Percentiles rank a stretch among this genome's conserved stretches.
Conservation (phyloP, 2,329 filamentous ascomycete genomes). For the Magnaporthiopsis rhizophila region DNA sequence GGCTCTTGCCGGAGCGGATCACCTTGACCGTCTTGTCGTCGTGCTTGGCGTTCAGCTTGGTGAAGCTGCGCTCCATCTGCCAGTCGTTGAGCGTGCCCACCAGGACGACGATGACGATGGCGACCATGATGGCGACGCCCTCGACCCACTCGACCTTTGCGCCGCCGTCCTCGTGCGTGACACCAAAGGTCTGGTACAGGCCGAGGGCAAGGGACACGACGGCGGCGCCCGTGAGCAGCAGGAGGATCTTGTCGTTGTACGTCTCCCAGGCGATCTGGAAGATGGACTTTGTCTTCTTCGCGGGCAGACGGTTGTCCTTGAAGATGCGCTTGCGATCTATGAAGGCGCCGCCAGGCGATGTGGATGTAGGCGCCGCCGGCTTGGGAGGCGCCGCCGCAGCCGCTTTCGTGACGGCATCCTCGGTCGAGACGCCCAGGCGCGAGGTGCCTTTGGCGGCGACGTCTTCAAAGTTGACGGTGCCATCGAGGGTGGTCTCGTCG, state of each 20-base stretch:
- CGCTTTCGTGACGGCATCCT: slow-evolving; percentile 13
- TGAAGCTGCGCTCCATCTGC: slow-evolving; percentile 25
- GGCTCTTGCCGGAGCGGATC: slow-evolving; percentile 54
- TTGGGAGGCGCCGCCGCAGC: background rate
- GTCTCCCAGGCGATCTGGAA: slow-evolving; percentile 53
- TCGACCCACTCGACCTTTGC: slow-evolving; percentile 58
- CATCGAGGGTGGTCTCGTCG: slow-evolving; percentile 58
- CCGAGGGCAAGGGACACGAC: slow-evolving; percentile 61
- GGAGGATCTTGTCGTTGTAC: slow-evolving; percentile 67
- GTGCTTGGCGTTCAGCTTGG: slow-evolving; percentile 30
- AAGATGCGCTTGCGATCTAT: slow-evolving; percentile 7
- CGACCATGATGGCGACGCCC: slow-evolving; percentile 70
- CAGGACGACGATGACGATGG: slow-evolving; percentile 52
- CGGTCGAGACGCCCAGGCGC: slow-evolving; percentile 19
- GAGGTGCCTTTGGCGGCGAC: slow-evolving; percentile 33
- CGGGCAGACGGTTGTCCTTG: slow-evolving; percentile 5
- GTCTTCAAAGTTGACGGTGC: slow-evolving; percentile 61
- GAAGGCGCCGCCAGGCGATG: background rate
- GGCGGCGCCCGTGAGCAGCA: slow-evolving; percentile 60
- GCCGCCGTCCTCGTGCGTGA: slow-evolving; percentile 29
- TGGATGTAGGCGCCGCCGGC: background rate
- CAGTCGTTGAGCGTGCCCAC: slow-evolving; percentile 55
- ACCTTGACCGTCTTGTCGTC: slow-evolving; percentile 55
- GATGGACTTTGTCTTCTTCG: slow-evolving; percentile 9
- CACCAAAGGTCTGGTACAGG: slow-evolving; percentile 56